Percentiles rank a stretch among this genome's conserved stretches.
Conservation (phyloP, 2,329 filamentous ascomycete species). For the Scytalidium lignicola region DNA sequence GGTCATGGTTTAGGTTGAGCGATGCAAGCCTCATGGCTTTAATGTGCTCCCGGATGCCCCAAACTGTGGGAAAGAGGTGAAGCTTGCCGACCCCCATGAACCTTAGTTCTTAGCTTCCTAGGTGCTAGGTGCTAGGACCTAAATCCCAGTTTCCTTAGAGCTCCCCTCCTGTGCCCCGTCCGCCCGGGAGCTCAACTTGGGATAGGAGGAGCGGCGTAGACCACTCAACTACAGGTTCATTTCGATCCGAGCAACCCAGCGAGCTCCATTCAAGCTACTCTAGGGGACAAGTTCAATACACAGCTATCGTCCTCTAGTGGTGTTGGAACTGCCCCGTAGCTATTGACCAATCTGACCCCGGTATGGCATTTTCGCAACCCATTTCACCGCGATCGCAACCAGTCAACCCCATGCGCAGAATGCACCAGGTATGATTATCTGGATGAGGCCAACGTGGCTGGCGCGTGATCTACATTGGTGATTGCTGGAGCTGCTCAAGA, state of each 20-base stretch:
- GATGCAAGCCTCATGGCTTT: slow-evolving; percentile 23
- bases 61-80: slow-evolving; percentile 11
- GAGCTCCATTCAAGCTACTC: not conserved
- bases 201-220: slow-evolving; percentile 42
- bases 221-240: slow-evolving; percentile 8
- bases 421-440: not conserved
- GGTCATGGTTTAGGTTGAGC: slow-evolving; percentile 17
- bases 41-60: slow-evolving; percentile 22
- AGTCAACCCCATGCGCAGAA: too few species aligned
- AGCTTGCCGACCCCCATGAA: too few species aligned
- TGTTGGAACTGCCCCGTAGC: too few species aligned
- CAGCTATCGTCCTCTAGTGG: too few species aligned
- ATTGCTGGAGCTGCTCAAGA: slow-evolving; percentile 9
- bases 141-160: too few species aligned
- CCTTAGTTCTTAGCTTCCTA: too few species aligned
- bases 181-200: not conserved
- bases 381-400: too few species aligned
- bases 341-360: too few species aligned
- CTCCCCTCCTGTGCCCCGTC: too few species aligned
- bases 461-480: slow-evolving; percentile 26
- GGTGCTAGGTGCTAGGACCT: too few species aligned
- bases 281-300: too few species aligned
- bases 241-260: not conserved
- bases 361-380: too few species aligned
- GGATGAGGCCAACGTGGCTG: slow-evolving; percentile 17